Conservation (phyloP, 306 rosid species). For the Dalbergia cultrata region DNA sequence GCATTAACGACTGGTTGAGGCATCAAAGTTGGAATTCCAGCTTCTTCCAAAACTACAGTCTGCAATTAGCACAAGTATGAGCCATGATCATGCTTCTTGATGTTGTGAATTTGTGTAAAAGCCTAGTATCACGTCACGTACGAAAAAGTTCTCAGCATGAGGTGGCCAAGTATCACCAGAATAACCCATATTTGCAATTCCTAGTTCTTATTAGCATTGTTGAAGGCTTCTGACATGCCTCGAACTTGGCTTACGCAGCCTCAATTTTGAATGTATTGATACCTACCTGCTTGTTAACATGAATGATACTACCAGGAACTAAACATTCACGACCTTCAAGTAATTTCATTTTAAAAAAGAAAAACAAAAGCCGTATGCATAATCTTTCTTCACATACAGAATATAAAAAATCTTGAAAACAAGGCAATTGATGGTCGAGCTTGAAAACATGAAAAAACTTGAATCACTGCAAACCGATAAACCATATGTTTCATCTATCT, state of each 20-base stretch:
- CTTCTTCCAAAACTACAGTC: neutral
- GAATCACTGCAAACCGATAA: conserved; percentile 42
- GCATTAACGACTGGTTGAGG: neutral
- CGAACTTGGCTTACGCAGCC: neutral
- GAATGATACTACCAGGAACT: neutral
- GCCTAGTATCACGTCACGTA: neutral
- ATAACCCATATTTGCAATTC: neutral
- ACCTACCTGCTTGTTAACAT: conserved; percentile 13
- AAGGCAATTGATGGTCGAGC: conserved; percentile 15
- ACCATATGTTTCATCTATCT: neutral
- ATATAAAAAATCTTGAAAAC: neutral
- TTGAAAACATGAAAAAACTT: conserved; percentile 42
- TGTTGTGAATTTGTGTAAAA: neutral
- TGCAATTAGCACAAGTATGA: neutral
- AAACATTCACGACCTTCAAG: neutral
- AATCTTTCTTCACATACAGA: neutral
- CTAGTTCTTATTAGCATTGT: no score
- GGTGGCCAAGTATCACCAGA: neutral
- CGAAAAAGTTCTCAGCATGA: neutral
- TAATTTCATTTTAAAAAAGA: neutral
- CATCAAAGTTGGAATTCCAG: conserved; percentile 29
- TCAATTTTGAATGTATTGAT: neutral
- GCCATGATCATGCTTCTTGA: neutral
- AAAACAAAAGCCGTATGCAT: neutral
- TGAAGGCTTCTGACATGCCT: neutral